Percentiles rank a stretch among this genome's conserved stretches.
Conservation (phyloP, 2,329 filamentous ascomycete species). For the Cadophora gregata region DNA sequence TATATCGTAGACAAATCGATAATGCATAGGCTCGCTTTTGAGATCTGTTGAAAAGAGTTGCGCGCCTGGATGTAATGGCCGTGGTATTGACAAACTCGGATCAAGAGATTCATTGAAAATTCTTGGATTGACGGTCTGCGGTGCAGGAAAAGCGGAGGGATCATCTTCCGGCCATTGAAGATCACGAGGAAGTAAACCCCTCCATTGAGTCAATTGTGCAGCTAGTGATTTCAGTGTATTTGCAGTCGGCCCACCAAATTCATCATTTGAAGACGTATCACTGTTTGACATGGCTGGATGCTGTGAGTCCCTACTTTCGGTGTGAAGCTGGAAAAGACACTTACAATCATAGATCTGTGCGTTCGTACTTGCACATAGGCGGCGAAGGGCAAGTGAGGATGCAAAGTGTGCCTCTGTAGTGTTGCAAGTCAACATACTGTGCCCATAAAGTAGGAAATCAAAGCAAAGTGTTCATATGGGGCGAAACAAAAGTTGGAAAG, state of each 20-base stretch:
- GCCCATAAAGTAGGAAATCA: background rate
- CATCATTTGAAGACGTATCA: conserved; percentile 28
- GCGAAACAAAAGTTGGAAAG: background rate
- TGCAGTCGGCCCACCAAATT: conserved; percentile 38
- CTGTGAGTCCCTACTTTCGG: conserved; percentile 17
- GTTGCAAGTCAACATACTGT: background rate
- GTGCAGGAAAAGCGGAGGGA: conserved; percentile 50
- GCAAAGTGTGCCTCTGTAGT: conserved; percentile 59
- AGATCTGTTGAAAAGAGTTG: conserved; percentile 55
- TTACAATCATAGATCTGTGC: conserved; percentile 57
- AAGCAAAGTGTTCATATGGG: background rate
- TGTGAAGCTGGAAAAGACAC: conserved; percentile 31
- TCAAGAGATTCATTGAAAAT: conserved; percentile 38
- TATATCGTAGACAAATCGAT: conserved; percentile 60
- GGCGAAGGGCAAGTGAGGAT: conserved; percentile 62
- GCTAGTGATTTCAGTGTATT: conserved; percentile 57
- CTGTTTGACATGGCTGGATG: conserved; percentile 29
- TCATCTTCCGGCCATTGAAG: conserved; percentile 64
- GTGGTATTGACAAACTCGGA: conserved; percentile 28
- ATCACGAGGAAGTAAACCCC: conserved; percentile 57
- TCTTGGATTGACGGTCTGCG: conserved; percentile 40
- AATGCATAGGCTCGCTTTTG: conserved; percentile 50
- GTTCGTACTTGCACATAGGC: conserved; percentile 60
- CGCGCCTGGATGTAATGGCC: conserved; percentile 40
- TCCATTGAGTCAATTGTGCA: conserved; percentile 62